These are phyloP conservation scores for Tolypocladium sp. DNA, from an alignment of 2,329 filamentous ascomycete genomes.

Conservation along the genomic window DNA sequence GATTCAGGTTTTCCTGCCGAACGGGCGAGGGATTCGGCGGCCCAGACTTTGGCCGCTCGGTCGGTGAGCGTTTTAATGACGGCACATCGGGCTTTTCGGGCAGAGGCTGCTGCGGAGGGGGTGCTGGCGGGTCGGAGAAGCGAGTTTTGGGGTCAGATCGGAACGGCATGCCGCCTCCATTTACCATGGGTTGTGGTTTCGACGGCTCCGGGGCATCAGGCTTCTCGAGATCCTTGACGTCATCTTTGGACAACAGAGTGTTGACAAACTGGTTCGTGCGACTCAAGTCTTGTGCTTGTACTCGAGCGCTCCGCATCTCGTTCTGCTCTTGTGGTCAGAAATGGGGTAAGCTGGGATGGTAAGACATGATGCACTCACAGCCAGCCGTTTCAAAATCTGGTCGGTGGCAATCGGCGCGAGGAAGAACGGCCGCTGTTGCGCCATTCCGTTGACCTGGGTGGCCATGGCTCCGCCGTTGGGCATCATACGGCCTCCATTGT, in stretches of 20 bases:
- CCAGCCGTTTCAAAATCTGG: slow-evolving; percentile 68
- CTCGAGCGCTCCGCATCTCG: slow-evolving; percentile 82
- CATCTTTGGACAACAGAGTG: slow-evolving; percentile 65
- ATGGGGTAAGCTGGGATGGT: neutral
- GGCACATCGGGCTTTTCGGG: slow-evolving; percentile 84
- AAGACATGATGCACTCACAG: slow-evolving; percentile 16
- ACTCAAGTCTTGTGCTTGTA: slow-evolving; percentile 78
- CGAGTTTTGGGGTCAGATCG: slow-evolving; percentile 71
- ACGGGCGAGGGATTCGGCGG: slow-evolving; percentile 47
- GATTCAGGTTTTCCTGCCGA: slow-evolving; percentile 52
- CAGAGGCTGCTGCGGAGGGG: slow-evolving; percentile 84
- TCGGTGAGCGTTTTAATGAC: slow-evolving; percentile 65
- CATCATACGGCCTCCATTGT: slow-evolving; percentile 53
- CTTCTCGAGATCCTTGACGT: slow-evolving; percentile 48
- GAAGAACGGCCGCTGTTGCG: slow-evolving; percentile 76
- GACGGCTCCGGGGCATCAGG: slow-evolving; percentile 35
- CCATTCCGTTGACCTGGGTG: slow-evolving; percentile 47
- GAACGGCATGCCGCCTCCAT: slow-evolving; percentile 43
- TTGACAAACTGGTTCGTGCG: slow-evolving; percentile 77
- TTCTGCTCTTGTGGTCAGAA: slow-evolving; percentile 38
- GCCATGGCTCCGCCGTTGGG: slow-evolving; percentile 35
- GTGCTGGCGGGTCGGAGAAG: slow-evolving; percentile 88
- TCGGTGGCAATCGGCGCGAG: slow-evolving; percentile 86
- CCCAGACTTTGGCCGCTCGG: slow-evolving; percentile 59
- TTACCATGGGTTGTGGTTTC: slow-evolving; percentile 37